Evolutionary conservation across 345 rosid species (phyloP).

Genomic region (Rhizophora mangle): DNA sequence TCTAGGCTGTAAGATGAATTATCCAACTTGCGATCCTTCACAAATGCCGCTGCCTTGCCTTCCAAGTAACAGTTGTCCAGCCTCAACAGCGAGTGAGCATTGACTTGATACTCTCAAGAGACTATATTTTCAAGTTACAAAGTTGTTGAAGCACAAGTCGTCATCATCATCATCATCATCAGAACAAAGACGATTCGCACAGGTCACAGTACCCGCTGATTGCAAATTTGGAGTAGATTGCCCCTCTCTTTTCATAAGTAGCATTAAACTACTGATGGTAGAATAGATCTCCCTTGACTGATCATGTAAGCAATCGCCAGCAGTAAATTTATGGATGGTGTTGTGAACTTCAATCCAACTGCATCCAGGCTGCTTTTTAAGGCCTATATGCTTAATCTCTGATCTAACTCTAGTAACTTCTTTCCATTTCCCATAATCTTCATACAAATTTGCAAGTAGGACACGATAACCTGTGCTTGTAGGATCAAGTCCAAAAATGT

Average conservation of each 20-base stretch:
- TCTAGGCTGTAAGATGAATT: neutral
- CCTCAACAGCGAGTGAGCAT: neutral
- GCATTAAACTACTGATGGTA: conserved; percentile 27
- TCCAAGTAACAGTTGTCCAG: neutral
- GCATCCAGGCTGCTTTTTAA: conserved; percentile 46
- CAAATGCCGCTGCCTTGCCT: neutral
- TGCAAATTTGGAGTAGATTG: conserved; percentile 27
- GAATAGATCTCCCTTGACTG: conserved; percentile 32
- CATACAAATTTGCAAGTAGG: conserved; percentile 42
- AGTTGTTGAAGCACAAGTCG: neutral
- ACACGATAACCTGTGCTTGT: conserved; percentile 36
- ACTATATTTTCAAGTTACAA: neutral
- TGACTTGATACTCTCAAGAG: neutral
- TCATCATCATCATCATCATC: neutral
- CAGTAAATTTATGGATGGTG: conserved; percentile 28
- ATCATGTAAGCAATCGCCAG: conserved; percentile 31
- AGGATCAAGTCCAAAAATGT: conserved; percentile 32
- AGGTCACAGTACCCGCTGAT: neutral
- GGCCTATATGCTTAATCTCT: conserved; percentile 36
- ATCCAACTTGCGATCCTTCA: neutral
- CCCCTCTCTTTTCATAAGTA: conserved; percentile 23
- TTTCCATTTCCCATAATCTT: conserved; percentile 30
- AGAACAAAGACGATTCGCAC: neutral
- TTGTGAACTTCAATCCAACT: conserved; percentile 49
- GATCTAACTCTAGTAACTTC: conserved; percentile 27